Evolutionary conservation across 192 early-diverging fungal genomes (phyloP), one percentile per base, ranked within the genome.

Genomic region (Podila epicladia): DNA sequence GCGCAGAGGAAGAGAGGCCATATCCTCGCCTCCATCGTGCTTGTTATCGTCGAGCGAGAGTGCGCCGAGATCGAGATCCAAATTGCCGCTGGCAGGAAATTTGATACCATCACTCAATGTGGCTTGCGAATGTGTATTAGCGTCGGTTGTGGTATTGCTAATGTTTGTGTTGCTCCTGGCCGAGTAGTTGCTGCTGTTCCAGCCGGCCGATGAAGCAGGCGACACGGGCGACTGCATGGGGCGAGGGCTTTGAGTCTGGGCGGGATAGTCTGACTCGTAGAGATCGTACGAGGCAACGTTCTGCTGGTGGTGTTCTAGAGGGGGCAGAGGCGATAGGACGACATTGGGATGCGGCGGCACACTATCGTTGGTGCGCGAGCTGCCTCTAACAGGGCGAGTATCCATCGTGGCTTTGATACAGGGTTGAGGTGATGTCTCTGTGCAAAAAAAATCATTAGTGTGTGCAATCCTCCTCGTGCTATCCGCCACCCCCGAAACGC

Each of bases 301-400:
- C 2, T 67, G 71, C 26, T 80, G 65, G 45, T 67, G 61, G n/a
- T 41, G 38, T 22, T 79, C 71, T 8, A 51, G 69, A n/a, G 71
- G 70, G 38, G 77, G 77, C 37, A 80, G 35, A 24, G 77, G 71
- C 13, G 77, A 9, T 4, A 80, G 67, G 12, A 61, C 38, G 35
- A 80, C 66, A 32, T 73, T 65, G 28, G 70, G 71, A 31, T 80
- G 77, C 22, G 77, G 67, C 11, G 55, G 64, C 37, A n/a, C 28
- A 59, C 64, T 64, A 20, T 79, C 75, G 60, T 48, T 79, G 13
- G 70, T 26, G 26, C 75, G 75, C 11, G 75, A 79, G 51, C 70
- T 79, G 33, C 75, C 75, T 71, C 75, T 45, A 24, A 68, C 75
- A 50, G 75, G 75, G 60, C 65, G 69, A 22, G 24, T 55, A 55